These are phyloP conservation scores for Bruguiera sexangula DNA, from an alignment of 345 rosid species.

Conservation along the genomic window DNA sequence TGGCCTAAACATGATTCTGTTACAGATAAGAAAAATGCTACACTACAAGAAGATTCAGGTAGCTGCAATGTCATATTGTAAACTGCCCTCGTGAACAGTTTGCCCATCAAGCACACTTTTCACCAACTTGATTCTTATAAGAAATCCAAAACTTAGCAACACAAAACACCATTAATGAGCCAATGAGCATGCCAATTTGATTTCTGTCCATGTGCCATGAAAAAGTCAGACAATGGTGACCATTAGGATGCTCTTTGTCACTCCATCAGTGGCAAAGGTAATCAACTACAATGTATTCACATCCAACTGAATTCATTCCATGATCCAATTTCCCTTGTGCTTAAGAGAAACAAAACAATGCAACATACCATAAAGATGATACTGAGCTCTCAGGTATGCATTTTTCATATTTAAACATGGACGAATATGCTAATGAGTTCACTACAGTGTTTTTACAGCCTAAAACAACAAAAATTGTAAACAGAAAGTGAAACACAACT, in stretches of 20 bases:
- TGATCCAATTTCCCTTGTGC: not conserved
- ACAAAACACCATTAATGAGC: not conserved
- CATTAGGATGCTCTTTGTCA: not conserved
- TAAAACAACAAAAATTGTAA: not conserved
- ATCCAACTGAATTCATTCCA: no score
- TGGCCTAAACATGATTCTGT: not conserved
- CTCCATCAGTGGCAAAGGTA: not conserved
- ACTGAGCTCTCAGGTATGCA: not conserved
- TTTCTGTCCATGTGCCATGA: not conserved
- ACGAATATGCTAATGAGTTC: not conserved
- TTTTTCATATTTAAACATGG: not conserved
- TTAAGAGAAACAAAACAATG: not conserved
- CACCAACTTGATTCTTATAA: no score
- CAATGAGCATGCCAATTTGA: not conserved
- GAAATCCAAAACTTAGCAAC: not conserved
- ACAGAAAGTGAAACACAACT: not conserved
- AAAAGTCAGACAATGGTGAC: not conserved
- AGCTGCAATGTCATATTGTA: not conserved
- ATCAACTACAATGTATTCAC: not conserved
- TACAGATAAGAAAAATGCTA: not conserved
- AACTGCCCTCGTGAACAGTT: no score
- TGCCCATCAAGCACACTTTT: no score
- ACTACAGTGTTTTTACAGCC: slow-evolving; percentile 4
- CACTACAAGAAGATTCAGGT: not conserved
- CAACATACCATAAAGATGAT: not conserved